Evolutionary conservation across 2,329 filamentous ascomycete species (phyloP).

Genomic region (Orbilia quercus): DNA sequence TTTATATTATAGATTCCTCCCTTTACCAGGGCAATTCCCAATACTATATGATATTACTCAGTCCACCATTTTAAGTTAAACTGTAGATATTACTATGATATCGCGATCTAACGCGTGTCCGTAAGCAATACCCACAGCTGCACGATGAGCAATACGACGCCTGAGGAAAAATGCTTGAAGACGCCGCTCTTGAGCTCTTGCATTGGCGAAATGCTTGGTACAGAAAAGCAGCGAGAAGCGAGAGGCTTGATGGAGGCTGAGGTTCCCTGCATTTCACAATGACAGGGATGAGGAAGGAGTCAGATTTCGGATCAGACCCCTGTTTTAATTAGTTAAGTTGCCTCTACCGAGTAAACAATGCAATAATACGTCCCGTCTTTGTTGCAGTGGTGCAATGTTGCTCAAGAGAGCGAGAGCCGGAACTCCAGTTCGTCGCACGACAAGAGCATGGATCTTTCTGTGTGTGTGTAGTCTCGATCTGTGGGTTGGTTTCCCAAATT

Average conservation of each 20-base stretch:
- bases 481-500: no score
- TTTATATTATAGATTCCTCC: no score
- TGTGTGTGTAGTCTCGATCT: no score
- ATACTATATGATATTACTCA: no score
- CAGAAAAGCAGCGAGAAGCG: conserved; percentile 68
- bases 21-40: no score
- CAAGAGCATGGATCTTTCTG: not conserved
- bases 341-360: not conserved
- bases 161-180: not conserved
- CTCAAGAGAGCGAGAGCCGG: not conserved
- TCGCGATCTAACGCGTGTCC: no score
- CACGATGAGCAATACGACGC: no score
- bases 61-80: no score
- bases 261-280: not conserved
- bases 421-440: not conserved
- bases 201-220: conserved; percentile 63
- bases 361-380: no score
- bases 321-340: not conserved
- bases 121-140: no score
- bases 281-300: conserved; percentile 10
- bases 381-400: not conserved
- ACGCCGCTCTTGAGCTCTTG: not conserved
- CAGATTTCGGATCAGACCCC: conserved; percentile 6
- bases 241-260: conserved; percentile 61
- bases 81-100: no score